A percentile compares a stretch with the other conserved stretches of the same genome.
Evolutionary conservation across 768 basidiomycete genomes (phyloP).

Genomic region (Epithele typhae): DNA sequence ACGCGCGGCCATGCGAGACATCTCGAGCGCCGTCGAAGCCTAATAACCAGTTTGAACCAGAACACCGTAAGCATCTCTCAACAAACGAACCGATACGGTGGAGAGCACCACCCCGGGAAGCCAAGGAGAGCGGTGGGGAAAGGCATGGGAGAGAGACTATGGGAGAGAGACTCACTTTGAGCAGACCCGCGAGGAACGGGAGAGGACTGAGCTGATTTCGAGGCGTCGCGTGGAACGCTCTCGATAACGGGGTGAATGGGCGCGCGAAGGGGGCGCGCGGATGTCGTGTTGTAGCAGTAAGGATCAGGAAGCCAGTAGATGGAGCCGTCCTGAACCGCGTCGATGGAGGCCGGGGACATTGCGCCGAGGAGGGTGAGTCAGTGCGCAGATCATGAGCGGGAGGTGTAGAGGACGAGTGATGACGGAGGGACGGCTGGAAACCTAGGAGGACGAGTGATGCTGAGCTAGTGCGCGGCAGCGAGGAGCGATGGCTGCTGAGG

Average conservation of each 20-base stretch:
- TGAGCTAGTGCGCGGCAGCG: too few relatives aligned
- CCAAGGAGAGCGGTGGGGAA: slow-evolving; percentile 7
- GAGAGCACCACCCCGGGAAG: too few relatives aligned
- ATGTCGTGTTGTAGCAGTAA: not conserved
- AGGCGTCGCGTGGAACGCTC: slow-evolving; percentile 39
- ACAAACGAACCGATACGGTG: too few relatives aligned
- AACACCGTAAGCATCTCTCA: not conserved
- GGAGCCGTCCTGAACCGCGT: not conserved
- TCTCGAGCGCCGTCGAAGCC: slow-evolving; percentile 70
- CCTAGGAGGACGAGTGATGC: too few relatives aligned
- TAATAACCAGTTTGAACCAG: slow-evolving; percentile 23
- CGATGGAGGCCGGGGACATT: too few relatives aligned
- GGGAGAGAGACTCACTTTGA: slow-evolving; percentile 49
- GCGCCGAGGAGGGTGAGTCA: not conserved
- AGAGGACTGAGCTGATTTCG: slow-evolving; percentile 35
- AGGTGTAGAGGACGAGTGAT: slow-evolving; percentile 1
- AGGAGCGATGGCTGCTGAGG: too few relatives aligned
- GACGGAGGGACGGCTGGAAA: not conserved
- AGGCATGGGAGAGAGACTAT: not conserved
- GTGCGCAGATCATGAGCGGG: not conserved
- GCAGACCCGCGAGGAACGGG: slow-evolving; percentile 50
- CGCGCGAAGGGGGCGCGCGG: not conserved
- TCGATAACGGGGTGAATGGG: not conserved
- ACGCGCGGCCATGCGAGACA: slow-evolving; percentile 66
- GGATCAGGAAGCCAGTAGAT: not conserved